These are phyloP conservation scores for Knoxdaviesia proteae DNA, from an alignment of 2,329 filamentous ascomycete species.

Conservation along the genomic window DNA sequence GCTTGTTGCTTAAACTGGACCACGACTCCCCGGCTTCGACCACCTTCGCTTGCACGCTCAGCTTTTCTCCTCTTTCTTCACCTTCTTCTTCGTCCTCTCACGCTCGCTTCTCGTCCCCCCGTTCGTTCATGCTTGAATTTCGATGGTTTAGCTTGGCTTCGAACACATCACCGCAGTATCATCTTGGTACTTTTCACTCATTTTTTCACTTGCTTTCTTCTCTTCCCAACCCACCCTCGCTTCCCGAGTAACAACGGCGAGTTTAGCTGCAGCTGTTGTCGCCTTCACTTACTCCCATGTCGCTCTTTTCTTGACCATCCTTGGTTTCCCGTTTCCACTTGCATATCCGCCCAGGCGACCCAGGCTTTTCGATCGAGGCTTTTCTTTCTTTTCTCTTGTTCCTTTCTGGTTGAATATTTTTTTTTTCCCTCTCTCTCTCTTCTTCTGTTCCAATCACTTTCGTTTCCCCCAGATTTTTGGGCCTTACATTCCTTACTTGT, in stretches of 20 bases:
- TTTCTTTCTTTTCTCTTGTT: neutral
- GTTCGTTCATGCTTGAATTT: neutral
- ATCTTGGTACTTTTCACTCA: neutral
- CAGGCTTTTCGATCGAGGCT: too few relatives aligned
- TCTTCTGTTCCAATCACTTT: neutral
- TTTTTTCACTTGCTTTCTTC: neutral
- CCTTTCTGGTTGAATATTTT: neutral
- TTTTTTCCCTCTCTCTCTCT: slow-evolving; percentile 1
- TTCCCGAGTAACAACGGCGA: too few relatives aligned
- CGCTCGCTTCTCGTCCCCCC: neutral
- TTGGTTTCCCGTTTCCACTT: neutral
- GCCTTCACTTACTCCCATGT: too few relatives aligned
- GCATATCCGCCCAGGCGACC: neutral
- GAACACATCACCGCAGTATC: too few relatives aligned
- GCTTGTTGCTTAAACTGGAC: too few relatives aligned
- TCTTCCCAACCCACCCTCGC: too few relatives aligned
- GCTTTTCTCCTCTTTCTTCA: too few relatives aligned
- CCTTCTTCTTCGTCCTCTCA: neutral
- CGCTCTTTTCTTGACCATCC: neutral
- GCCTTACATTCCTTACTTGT: too few relatives aligned
- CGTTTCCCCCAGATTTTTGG: too few relatives aligned
- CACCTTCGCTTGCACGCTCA: too few relatives aligned
- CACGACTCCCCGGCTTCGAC: too few relatives aligned
- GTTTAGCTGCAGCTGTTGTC: too few relatives aligned
- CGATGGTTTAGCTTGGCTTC: neutral